phyloP scores from a whole-genome alignment of 129 eudicot species.

The Pulicaria dysenterica region DNA sequence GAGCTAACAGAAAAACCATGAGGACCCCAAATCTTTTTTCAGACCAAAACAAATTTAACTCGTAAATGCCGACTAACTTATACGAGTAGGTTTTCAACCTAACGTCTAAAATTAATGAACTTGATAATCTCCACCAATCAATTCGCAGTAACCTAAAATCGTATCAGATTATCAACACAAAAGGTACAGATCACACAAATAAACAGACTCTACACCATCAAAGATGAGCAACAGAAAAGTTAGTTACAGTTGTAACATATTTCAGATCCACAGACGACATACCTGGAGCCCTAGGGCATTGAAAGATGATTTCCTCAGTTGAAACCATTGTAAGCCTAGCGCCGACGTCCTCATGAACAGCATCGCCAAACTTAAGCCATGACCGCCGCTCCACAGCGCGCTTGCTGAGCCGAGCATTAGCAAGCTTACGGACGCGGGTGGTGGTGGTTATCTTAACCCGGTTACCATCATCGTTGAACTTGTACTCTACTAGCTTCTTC shows the following conservation, averaged over 20 bases:
- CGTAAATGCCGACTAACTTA: too few relatives aligned
- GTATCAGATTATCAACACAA: too few relatives aligned
- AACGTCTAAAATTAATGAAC: too few relatives aligned
- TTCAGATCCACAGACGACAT: conserved; percentile 2
- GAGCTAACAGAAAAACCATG: too few relatives aligned
- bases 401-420: conserved; percentile 74
- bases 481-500: conserved; percentile 70
- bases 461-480: conserved; percentile 73
- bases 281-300: conserved; percentile 85
- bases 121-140: too few relatives aligned
- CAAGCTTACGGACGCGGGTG: conserved; percentile 73
- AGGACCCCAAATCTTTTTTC: too few relatives aligned
- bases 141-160: too few relatives aligned
- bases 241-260: not conserved
- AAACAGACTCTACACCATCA: too few relatives aligned
- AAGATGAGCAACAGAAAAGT: not conserved
- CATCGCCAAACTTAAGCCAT: conserved; percentile 91
- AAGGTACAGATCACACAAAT: too few relatives aligned
- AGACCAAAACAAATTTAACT: too few relatives aligned
- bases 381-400: conserved; percentile 80
- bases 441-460: conserved; percentile 82
- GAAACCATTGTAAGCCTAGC: conserved; percentile 77
- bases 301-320: conserved; percentile 81
- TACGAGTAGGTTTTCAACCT: too few relatives aligned
- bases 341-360: conserved; percentile 86